A percentile compares a stretch with the other conserved stretches of the same genome.
Evolutionary conservation across 2,329 filamentous ascomycete species (phyloP).

Genomic region (Beauveria pseudobassiana): DNA sequence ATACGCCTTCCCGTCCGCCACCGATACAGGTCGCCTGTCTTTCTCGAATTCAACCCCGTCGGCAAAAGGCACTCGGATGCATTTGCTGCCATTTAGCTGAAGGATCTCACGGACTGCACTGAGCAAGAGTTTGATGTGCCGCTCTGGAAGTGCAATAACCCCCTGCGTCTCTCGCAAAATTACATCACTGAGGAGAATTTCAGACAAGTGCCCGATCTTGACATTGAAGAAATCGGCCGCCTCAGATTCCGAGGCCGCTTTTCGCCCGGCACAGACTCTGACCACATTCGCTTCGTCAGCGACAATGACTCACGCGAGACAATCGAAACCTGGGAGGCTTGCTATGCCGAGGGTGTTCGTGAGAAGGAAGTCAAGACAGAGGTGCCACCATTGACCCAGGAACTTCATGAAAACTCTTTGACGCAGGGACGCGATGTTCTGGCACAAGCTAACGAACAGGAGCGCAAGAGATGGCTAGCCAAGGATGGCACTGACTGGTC

Average conservation of each 20-base stretch:
- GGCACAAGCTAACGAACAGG: slow-evolving; percentile 61
- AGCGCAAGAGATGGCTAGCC: slow-evolving; percentile 70
- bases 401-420: slow-evolving; percentile 75
- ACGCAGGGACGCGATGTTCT: slow-evolving; percentile 75
- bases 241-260: slow-evolving; percentile 75
- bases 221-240: slow-evolving; percentile 73
- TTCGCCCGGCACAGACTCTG: slow-evolving; percentile 82
- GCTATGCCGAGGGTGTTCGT: slow-evolving; percentile 79
- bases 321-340: slow-evolving; percentile 91
- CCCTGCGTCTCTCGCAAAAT: slow-evolving; percentile 75
- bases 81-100: slow-evolving; percentile 78
- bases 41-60: slow-evolving; percentile 73
- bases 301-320: slow-evolving; percentile 90
- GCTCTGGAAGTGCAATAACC: slow-evolving; percentile 76
- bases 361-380: slow-evolving; percentile 62
- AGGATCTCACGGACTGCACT: slow-evolving; percentile 75
- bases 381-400: slow-evolving; percentile 62
- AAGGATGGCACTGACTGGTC: slow-evolving; percentile 81
- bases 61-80: slow-evolving; percentile 64
- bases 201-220: slow-evolving; percentile 60
- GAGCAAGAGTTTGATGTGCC: slow-evolving; percentile 75
- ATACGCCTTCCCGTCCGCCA: slow-evolving; percentile 80
- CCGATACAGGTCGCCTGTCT: slow-evolving; percentile 81
- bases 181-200: slow-evolving; percentile 80
- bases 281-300: slow-evolving; percentile 73